These are phyloP conservation scores for Fusarium lyarnte DNA, from an alignment of 2,329 filamentous ascomycete species.

Conservation along the genomic window DNA sequence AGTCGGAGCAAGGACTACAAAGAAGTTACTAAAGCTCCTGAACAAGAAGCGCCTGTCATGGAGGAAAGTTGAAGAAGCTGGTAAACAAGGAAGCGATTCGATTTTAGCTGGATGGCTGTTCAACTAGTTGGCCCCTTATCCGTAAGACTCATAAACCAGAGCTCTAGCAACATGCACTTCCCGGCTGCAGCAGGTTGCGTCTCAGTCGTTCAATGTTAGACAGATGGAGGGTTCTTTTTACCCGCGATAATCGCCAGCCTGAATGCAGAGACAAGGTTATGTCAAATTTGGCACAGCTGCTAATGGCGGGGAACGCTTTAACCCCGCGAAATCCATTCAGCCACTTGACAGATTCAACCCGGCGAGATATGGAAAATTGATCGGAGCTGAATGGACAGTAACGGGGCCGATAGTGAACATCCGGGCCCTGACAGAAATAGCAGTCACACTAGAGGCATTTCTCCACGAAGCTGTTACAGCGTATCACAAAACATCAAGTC, in stretches of 20 bases:
- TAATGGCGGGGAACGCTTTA: constrained; percentile 9
- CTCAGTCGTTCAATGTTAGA: not conserved
- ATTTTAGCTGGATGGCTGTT: not conserved
- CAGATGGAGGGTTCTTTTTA: not conserved
- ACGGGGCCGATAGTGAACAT: constrained; percentile 3
- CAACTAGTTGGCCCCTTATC: not conserved
- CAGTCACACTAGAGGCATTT: constrained; percentile 1
- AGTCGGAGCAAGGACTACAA: not conserved
- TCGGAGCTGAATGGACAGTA: constrained; percentile 18
- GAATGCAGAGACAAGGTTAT: not conserved
- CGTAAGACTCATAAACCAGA: not conserved
- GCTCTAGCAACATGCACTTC: not conserved
- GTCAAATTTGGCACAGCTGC: not conserved
- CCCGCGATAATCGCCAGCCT: constrained; percentile 16
- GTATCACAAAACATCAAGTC: not conserved
- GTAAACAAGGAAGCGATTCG: not conserved
- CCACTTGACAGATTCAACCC: constrained; percentile 4
- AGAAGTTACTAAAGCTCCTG: not conserved
- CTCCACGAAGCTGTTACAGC: constrained; percentile 1
- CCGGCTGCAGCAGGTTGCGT: not conserved
- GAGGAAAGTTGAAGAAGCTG: not conserved
- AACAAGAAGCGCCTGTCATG: not conserved
- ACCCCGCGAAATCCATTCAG: constrained; percentile 13
- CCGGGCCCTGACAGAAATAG: constrained; percentile 1
- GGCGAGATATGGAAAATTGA: not conserved